phyloP scores from a whole-genome alignment of 139 green algal genomes.

The Tetraselmis striata region DNA sequence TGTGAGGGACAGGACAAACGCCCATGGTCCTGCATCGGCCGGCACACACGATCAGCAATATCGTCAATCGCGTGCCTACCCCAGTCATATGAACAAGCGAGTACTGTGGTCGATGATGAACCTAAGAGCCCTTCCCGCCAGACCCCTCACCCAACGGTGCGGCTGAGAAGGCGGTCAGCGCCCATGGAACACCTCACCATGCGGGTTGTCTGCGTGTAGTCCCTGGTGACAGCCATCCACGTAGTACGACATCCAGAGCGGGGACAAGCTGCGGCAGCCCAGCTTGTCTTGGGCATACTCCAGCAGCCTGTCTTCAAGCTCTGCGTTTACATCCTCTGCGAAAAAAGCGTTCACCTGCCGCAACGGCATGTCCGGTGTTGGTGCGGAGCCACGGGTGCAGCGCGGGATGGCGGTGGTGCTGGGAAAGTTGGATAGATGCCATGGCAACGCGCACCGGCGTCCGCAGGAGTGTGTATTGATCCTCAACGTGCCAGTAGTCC shows the following conservation, averaged over 20 bases:
- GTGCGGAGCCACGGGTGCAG: too few relatives aligned
- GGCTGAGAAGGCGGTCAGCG: too few relatives aligned
- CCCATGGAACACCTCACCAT: too few relatives aligned
- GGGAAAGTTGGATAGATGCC: too few relatives aligned
- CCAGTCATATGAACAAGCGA: too few relatives aligned
- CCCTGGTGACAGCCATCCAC: conserved; percentile 57
- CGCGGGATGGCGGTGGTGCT: too few relatives aligned
- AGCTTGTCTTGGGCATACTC: conserved; percentile 56
- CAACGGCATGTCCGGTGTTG: too few relatives aligned
- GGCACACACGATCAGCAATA: too few relatives aligned
- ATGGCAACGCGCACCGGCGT: background rate
- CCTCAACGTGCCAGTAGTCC: conserved; percentile 34
- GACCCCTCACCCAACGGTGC: too few relatives aligned
- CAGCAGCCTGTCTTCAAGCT: conserved; percentile 58
- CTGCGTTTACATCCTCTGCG: conserved; percentile 27
- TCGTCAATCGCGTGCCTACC: too few relatives aligned
- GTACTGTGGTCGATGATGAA: too few relatives aligned
- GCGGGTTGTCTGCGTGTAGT: conserved; percentile 65
- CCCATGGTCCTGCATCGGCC: conserved; percentile 62
- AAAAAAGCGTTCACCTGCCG: conserved; percentile 53
- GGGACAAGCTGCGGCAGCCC: conserved; percentile 67
- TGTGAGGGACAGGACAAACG: conserved; percentile 77
- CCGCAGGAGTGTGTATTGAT: background rate
- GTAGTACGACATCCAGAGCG: conserved; percentile 80
- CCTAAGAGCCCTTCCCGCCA: too few relatives aligned